These are phyloP conservation scores for Neonectria hederae DNA, from an alignment of 2,329 filamentous ascomycete species.

Conservation along the genomic window DNA sequence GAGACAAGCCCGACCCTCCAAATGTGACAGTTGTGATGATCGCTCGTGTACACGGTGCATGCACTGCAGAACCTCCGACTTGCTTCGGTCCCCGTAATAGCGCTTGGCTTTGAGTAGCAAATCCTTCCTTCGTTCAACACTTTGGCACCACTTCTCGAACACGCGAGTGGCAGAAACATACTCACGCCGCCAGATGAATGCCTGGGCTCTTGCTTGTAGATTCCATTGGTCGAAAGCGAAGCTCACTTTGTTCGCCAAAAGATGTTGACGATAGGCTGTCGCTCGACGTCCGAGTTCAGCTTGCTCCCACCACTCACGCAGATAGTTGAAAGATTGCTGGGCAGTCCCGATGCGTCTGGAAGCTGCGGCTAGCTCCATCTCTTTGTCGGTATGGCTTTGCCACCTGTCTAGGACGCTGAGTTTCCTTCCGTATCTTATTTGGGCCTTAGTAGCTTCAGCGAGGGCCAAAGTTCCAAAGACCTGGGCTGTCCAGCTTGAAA, in stretches of 20 bases:
- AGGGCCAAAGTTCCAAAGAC: constrained; percentile 25
- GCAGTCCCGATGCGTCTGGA: constrained; percentile 33
- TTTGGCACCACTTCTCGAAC: constrained; percentile 45
- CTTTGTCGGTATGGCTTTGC: constrained; percentile 29
- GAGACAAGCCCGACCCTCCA: constrained; percentile 43
- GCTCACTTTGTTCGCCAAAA: constrained; percentile 32
- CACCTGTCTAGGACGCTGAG: constrained; percentile 35
- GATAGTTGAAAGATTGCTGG: constrained; percentile 35
- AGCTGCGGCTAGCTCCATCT: constrained; percentile 10
- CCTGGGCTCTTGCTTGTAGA: constrained; percentile 45
- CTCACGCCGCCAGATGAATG: constrained; percentile 47
- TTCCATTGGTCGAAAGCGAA: constrained; percentile 46
- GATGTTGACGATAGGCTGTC: constrained; percentile 32
- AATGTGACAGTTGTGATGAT: constrained; percentile 27
- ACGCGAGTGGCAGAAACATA: constrained; percentile 42
- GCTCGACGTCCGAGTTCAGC: constrained; percentile 42
- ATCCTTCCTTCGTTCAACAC: constrained; percentile 31
- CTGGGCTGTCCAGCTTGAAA: constrained; percentile 38
- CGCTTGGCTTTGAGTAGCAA: constrained; percentile 31
- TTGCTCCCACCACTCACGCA: constrained; percentile 47
- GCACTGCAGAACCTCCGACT: constrained; percentile 19
- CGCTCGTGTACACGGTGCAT: constrained; percentile 25
- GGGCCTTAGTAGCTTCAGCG: constrained; percentile 30
- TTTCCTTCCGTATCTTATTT: constrained; percentile 26
- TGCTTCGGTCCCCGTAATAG: constrained; percentile 29